Evolutionary conservation across 1,139 yeast genomes (phyloP).

Genomic region (Saccharomyces hybrid): DNA sequence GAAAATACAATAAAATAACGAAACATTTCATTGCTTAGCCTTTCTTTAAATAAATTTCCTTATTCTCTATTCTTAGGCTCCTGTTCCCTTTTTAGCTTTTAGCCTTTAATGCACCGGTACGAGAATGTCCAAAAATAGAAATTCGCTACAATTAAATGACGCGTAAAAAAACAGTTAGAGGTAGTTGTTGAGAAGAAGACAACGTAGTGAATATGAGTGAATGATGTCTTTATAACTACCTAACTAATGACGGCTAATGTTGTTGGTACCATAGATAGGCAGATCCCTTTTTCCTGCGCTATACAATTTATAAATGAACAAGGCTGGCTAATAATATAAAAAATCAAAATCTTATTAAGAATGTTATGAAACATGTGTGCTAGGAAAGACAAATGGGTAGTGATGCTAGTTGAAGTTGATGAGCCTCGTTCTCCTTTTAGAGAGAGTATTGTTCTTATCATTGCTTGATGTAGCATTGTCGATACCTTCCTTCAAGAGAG

Average conservation of each 20-base stretch:
- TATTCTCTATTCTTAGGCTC: background rate
- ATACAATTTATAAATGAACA: background rate
- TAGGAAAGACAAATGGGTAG: background rate
- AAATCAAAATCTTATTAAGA: background rate
- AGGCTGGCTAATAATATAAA: background rate
- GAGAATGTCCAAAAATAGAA: background rate
- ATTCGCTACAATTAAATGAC: background rate
- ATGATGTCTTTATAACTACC: background rate
- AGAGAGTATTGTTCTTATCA: slow-evolving; percentile 14
- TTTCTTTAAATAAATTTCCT: background rate
- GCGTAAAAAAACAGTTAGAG: background rate
- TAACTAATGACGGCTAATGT: background rate
- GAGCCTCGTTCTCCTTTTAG: slow-evolving; percentile 23
- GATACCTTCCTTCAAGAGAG: slow-evolving; percentile 16
- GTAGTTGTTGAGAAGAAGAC: background rate
- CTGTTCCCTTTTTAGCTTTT: background rate
- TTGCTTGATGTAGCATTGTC: background rate
- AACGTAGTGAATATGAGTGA: background rate
- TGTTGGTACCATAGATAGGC: background rate
- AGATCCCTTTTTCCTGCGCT: background rate
- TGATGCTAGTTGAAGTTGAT: slow-evolving; percentile 12
- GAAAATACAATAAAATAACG: background rate
- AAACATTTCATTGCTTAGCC: background rate
- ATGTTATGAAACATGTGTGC: background rate
- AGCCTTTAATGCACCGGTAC: background rate